These are phyloP conservation scores for Lecanicillium sp. DNA, from an alignment of 2,329 filamentous ascomycete species.

Conservation along the genomic window DNA sequence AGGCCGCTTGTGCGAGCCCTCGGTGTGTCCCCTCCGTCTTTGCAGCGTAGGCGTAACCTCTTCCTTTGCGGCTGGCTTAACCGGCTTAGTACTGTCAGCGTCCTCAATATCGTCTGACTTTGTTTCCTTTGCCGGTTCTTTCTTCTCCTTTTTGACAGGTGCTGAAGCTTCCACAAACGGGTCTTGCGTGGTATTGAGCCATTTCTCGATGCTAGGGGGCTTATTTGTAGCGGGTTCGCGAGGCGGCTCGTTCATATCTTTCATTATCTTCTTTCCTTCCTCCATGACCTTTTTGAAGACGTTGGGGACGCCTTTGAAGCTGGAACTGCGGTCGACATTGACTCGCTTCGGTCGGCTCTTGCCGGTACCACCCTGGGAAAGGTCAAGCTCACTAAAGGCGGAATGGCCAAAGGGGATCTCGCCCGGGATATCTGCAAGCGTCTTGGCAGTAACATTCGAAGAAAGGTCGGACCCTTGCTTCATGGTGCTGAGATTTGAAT, in stretches of 20 bases:
- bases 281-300: slow-evolving; percentile 57
- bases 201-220: slow-evolving; percentile 57
- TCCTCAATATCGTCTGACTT: slow-evolving; percentile 1
- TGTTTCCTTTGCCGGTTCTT: slow-evolving; percentile 3
- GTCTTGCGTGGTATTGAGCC: slow-evolving; percentile 55
- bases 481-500: slow-evolving; percentile 17
- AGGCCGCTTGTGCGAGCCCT: background rate
- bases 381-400: slow-evolving; percentile 56
- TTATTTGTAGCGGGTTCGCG: slow-evolving; percentile 42
- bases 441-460: slow-evolving; percentile 36
- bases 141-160: slow-evolving; percentile 7
- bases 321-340: slow-evolving; percentile 45
- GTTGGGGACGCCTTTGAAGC: slow-evolving; percentile 52
- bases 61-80: background rate
- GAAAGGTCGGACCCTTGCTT: slow-evolving; percentile 23
- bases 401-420: slow-evolving; percentile 59
- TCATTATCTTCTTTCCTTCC: slow-evolving; percentile 57
- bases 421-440: slow-evolving; percentile 43
- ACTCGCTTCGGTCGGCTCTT: slow-evolving; percentile 30
- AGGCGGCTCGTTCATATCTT: slow-evolving; percentile 49
- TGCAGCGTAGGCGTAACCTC: slow-evolving; percentile 3
- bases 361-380: slow-evolving; percentile 41
- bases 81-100: slow-evolving; percentile 1
- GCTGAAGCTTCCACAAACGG: slow-evolving; percentile 43
- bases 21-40: slow-evolving; percentile 2